Evolutionary conservation across 2,329 filamentous ascomycete species (phyloP).

Genomic region (Colletotrichum sp.): DNA sequence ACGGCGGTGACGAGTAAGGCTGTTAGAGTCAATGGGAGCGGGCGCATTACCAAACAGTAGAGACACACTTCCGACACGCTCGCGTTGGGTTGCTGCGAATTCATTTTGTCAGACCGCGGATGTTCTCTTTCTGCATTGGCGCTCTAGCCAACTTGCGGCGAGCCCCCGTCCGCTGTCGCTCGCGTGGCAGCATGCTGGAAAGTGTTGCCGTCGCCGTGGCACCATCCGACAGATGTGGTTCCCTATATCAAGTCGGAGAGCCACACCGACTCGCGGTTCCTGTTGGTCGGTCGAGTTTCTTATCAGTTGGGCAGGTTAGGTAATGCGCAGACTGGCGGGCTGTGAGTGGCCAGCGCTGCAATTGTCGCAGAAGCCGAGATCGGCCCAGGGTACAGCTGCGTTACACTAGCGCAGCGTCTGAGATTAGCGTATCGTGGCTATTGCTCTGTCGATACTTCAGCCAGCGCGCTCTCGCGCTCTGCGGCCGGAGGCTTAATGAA

Average conservation of each 20-base stretch:
- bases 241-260: not conserved
- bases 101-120: not conserved
- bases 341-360: constrained; percentile 7
- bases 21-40: not conserved
- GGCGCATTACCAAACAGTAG: constrained; percentile 9
- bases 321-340: constrained; percentile 6
- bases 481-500: not conserved
- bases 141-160: not conserved
- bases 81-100: not conserved
- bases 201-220: not conserved
- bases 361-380: constrained; percentile 21
- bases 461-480: not conserved
- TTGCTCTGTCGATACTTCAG: not conserved
- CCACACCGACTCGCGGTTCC: constrained; percentile 4
- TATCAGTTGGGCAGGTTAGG: constrained; percentile 22
- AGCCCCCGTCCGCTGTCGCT: not conserved
- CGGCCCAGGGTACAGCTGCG: constrained; percentile 13
- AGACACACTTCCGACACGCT: not conserved
- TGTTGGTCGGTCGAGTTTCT: constrained; percentile 14
- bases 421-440: constrained; percentile 2
- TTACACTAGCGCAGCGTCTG: constrained; percentile 7
- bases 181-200: not conserved
- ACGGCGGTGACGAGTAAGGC: constrained; percentile 11
- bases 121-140: not conserved
- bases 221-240: not conserved